Conservation (phyloP, 2,329 filamentous ascomycete species). For the Aspergillus sp. region DNA sequence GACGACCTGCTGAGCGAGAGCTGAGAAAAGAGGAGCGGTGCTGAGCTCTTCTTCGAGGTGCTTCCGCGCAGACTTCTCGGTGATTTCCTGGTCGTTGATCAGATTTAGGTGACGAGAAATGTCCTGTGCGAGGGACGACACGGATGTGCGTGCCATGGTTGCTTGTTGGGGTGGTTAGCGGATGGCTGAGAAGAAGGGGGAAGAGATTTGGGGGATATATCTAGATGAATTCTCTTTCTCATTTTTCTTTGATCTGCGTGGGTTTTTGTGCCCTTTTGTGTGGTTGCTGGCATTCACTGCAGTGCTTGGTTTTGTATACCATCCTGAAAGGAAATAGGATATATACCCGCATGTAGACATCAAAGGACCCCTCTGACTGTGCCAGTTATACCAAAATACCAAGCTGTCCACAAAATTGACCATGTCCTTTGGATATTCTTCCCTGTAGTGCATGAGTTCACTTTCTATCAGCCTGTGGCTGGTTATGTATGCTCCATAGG, state of each 20-base stretch:
- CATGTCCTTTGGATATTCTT: too few species aligned
- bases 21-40: conserved; percentile 2
- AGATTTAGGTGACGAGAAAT: not conserved
- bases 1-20: not conserved
- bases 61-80: not conserved
- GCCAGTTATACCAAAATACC: too few species aligned
- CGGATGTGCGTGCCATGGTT: not conserved
- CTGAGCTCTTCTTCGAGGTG: conserved; percentile 1
- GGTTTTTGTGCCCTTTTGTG: not conserved
- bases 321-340: too few species aligned
- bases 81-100: not conserved
- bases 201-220: not conserved
- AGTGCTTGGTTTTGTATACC: not conserved
- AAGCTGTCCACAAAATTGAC: too few species aligned
- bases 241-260: not conserved
- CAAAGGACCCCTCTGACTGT: too few species aligned
- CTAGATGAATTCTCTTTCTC: not conserved
- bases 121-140: not conserved
- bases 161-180: not conserved
- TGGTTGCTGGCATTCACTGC: not conserved
- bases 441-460: too few species aligned
- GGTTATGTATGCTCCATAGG: too few species aligned
- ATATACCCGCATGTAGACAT: too few species aligned
- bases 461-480: too few species aligned
- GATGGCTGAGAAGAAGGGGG: too few species aligned